Percentiles rank a stretch among this genome's conserved stretches.
These are phyloP conservation scores for Lentinula detonsa DNA, from an alignment of 768 basidiomycete genomes.

Conservation along the genomic window DNA sequence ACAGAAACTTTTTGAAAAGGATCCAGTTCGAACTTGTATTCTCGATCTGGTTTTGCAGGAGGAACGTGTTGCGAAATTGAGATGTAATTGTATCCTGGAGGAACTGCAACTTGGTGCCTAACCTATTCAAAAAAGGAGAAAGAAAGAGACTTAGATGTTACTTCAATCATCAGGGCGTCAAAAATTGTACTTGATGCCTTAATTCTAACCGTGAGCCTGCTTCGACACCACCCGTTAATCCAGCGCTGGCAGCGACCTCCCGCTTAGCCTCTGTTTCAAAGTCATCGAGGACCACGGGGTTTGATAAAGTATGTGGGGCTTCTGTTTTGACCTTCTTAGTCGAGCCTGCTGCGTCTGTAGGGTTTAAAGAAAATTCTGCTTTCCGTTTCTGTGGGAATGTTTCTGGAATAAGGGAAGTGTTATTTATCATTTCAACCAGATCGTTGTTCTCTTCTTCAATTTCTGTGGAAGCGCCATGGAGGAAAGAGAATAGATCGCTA, in stretches of 20 bases:
- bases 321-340: slow-evolving; percentile 34
- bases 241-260: slow-evolving; percentile 85
- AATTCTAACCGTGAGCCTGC: slow-evolving; percentile 68
- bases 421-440: slow-evolving; percentile 18
- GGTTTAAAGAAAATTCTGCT: slow-evolving; percentile 23
- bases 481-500: slow-evolving; percentile 65
- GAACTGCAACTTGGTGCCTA: slow-evolving; percentile 94
- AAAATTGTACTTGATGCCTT: slow-evolving; percentile 62
- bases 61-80: slow-evolving; percentile 91
- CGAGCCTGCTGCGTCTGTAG: slow-evolving; percentile 31
- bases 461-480: slow-evolving; percentile 39
- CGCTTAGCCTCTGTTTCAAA: slow-evolving; percentile 93
- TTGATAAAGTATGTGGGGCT: slow-evolving; percentile 24
- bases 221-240: slow-evolving; percentile 71
- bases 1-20: slow-evolving; percentile 96
- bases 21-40: slow-evolving; percentile 95
- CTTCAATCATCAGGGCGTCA: neutral
- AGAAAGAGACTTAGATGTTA: neutral
- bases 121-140: slow-evolving; percentile 42
- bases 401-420: slow-evolving; percentile 6
- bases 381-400: slow-evolving; percentile 36
- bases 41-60: slow-evolving; percentile 81
- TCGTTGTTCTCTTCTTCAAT: slow-evolving; percentile 30
- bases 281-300: slow-evolving; percentile 84
- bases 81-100: slow-evolving; percentile 84